phyloP scores from a whole-genome alignment of 805 yeast genomes.

The Starmerella powellii region DNA sequence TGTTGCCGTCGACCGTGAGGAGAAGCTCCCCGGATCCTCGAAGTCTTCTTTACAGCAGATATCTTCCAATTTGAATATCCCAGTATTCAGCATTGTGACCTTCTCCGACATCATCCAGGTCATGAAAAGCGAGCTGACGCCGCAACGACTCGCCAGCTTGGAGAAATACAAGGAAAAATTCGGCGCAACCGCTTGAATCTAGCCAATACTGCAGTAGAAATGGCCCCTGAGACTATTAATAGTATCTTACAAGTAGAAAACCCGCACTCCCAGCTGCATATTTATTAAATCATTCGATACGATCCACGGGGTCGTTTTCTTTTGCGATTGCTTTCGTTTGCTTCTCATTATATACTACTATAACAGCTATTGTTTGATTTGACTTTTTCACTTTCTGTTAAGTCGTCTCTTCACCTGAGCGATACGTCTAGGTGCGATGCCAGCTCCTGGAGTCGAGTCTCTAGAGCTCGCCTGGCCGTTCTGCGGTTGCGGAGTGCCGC shows the following conservation, averaged over 20 bases:
- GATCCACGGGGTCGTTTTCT: too few species aligned
- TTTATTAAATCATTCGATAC: too few species aligned
- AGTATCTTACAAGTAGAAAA: too few species aligned
- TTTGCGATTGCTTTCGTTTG: too few species aligned
- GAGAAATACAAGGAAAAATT: constrained; percentile 26
- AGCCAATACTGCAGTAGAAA: too few species aligned
- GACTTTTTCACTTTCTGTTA: constrained; percentile 3
- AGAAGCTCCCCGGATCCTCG: constrained; percentile 54
- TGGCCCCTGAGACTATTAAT: too few species aligned
- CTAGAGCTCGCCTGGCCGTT: constrained; percentile 8
- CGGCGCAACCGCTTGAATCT: constrained; percentile 18
- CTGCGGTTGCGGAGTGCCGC: neutral
- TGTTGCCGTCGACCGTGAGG: constrained; percentile 92
- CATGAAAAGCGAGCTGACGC: constrained; percentile 31
- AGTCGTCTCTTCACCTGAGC: constrained; percentile 18
- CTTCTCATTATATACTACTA: neutral
- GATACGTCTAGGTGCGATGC: constrained; percentile 8
- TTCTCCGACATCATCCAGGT: constrained; percentile 61
- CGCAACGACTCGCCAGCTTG: constrained; percentile 24
- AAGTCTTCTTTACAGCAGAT: constrained; percentile 76
- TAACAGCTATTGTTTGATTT: too few species aligned
- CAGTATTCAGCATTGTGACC: constrained; percentile 70
- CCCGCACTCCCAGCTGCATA: too few species aligned
- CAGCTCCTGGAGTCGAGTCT: constrained; percentile 14
- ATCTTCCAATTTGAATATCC: constrained; percentile 57